Evolutionary conservation across 164 flowering plant species (phyloP), one percentile per base, ranked within the genome.

Genomic region (Vitis amurensis): DNA sequence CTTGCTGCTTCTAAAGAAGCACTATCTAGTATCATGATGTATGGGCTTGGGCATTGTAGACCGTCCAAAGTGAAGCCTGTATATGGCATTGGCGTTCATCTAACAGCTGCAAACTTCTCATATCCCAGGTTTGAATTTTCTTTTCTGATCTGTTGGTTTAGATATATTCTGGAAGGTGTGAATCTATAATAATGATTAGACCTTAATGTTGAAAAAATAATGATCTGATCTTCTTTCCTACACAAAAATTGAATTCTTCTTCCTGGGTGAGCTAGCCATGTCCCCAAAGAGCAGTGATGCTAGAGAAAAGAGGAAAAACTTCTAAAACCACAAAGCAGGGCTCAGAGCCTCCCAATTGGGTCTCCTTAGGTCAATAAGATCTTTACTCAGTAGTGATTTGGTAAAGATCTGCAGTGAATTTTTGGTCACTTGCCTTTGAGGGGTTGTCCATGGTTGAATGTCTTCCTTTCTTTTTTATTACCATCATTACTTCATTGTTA

Each of bases 21-120:
- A 9, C 55, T 79, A 1, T 64, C 86, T 37, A 73, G 76, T 49
- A 76, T 91, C n/a, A 75, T 87, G 88, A 75, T 64, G 60, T 79
- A 89, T 81, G 97, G 97, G 13, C 76, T 93, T 71, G 86, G 90
- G 17, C 64, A 76, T 68, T 74, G 72, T 78, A 85, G 72, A 50
- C 55, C 68, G 5, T 77, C 80, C 9, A 80, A 70, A 31, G 66
- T 58, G 27, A 81, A 73, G 76, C 73, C 88, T 44, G 48, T 37
- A 0, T 80, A 83, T 82, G 97, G 94, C 67, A 60, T 68, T 78
- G 98, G 99, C 76, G 81, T 93, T 73, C 90, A 88, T 80, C 90
- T 96, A 23, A 31, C 87, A 51, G 83, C 97, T 27, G 82, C 77
- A 27, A 76, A 77, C 68, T 83, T 72, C 65, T 59, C 88, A 51